These are phyloP conservation scores for Tephrocybe sp. DNA, from an alignment of 768 basidiomycete species.

Conservation along the genomic window DNA sequence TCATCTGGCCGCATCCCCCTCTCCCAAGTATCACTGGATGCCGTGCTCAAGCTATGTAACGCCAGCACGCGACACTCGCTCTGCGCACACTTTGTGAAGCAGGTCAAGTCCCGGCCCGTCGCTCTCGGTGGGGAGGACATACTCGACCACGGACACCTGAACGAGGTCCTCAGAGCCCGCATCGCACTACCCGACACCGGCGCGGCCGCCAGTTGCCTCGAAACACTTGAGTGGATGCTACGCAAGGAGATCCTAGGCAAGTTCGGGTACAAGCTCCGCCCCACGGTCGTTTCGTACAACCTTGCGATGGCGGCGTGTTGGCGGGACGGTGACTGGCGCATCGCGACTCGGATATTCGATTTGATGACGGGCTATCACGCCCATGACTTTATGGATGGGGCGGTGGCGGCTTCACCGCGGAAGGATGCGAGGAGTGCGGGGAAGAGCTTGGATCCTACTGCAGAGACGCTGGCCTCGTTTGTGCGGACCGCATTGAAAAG, in stretches of 20 bases:
- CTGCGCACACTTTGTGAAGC: conserved; percentile 57
- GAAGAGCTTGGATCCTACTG: conserved; percentile 45
- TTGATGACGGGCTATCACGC: conserved; percentile 70
- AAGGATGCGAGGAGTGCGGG: conserved; percentile 42
- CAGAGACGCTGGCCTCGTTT: conserved; percentile 56
- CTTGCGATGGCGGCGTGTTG: conserved; percentile 66
- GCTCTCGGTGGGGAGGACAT: conserved; percentile 35
- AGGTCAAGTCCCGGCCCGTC: conserved; percentile 50
- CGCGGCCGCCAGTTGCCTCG: conserved; percentile 50
- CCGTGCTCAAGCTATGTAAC: conserved; percentile 58
- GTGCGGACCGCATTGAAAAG: conserved; percentile 58
- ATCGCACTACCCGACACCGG: conserved; percentile 39
- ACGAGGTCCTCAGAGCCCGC: conserved; percentile 60
- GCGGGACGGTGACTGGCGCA: conserved; percentile 62
- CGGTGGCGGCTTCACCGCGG: conserved; percentile 34
- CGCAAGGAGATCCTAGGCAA: conserved; percentile 46
- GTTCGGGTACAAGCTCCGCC: conserved; percentile 47
- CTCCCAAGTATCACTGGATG: conserved; percentile 46
- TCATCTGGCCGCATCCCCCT: conserved; percentile 41
- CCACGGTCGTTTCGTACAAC: conserved; percentile 53
- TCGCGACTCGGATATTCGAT: conserved; percentile 57
- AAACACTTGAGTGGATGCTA: conserved; percentile 70
- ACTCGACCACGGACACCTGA: conserved; percentile 56
- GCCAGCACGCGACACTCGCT: conserved; percentile 43
- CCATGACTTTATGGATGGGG: conserved; percentile 54